Percentiles rank a stretch among this genome's conserved stretches.
phyloP scores from a whole-genome alignment of 345 rosid genomes.

The Stellera chamaejasme region DNA sequence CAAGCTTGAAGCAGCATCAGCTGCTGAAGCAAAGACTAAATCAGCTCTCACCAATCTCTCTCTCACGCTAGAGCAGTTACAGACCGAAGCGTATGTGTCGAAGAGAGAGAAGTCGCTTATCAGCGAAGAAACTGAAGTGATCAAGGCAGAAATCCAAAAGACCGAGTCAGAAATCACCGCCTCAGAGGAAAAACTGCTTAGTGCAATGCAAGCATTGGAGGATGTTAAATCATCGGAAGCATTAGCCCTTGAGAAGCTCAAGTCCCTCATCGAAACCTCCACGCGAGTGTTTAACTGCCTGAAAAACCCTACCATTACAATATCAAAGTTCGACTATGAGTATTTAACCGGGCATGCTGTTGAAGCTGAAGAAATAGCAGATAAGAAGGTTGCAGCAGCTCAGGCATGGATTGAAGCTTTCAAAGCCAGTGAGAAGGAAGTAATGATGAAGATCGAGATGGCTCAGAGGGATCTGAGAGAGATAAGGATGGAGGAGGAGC shows the following conservation, averaged over 20 bases:
- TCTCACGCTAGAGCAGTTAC: conserved; percentile 43
- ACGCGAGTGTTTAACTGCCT: conserved; percentile 35
- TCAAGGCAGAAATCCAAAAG: conserved; percentile 37
- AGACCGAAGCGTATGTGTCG: conserved; percentile 40
- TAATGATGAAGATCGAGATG: conserved; percentile 43
- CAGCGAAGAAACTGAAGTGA: conserved; percentile 31
- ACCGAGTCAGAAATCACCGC: conserved; percentile 35
- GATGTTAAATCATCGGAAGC: conserved; percentile 42
- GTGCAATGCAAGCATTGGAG: conserved; percentile 48
- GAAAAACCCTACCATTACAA: conserved; percentile 30
- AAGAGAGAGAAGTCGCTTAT: conserved; percentile 41
- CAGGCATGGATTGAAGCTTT: conserved; percentile 80
- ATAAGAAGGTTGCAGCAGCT: conserved; percentile 78
- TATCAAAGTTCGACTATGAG: conserved; percentile 66
- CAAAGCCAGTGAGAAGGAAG: conserved; percentile 62
- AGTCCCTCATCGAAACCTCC: conserved; percentile 27
- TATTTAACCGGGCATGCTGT: conserved; percentile 53
- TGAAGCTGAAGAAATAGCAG: conserved; percentile 59
- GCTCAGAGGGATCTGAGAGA: conserved; percentile 33
- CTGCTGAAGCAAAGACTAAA: conserved; percentile 43
- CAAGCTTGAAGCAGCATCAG: conserved; percentile 36
- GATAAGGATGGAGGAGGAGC: conserved; percentile 46
- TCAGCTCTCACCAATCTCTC: conserved; percentile 35
- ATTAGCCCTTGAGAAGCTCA: conserved; percentile 46
- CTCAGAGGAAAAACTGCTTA: conserved; percentile 42